Conservation (phyloP, 495 filamentous ascomycete species). For the Saxophila tyrrhenica region DNA sequence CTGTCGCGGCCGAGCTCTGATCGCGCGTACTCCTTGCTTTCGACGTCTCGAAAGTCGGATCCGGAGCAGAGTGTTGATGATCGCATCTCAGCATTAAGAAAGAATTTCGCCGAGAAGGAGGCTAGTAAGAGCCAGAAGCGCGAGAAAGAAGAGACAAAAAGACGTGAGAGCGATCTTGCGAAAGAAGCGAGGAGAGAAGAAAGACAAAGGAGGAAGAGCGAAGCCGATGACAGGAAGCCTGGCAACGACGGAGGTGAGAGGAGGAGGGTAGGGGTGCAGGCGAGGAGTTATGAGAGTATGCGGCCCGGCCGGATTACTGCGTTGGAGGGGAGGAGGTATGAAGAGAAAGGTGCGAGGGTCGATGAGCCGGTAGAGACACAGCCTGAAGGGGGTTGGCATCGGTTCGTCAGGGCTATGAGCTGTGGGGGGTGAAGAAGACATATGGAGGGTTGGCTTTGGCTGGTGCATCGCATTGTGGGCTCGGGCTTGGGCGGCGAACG, state of each 20-base stretch:
- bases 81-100: constrained; percentile 17
- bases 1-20: constrained; percentile 45
- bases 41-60: constrained; percentile 30
- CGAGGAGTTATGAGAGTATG: not conserved
- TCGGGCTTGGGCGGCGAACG: not conserved
- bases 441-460: not conserved
- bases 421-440: not conserved
- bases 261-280: not conserved
- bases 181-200: constrained; percentile 9
- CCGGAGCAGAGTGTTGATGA: constrained; percentile 28
- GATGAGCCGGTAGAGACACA: not conserved
- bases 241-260: not conserved
- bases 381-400: not conserved
- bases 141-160: constrained; percentile 2
- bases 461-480: not conserved
- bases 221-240: not conserved
- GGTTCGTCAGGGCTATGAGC: not conserved
- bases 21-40: constrained; percentile 40
- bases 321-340: not conserved
- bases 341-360: constrained; percentile 4
- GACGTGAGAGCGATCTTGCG: constrained; percentile 4
- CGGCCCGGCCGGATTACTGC: not conserved
- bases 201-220: constrained; percentile 1
- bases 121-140: constrained; percentile 36
- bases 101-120: constrained; percentile 44